Base-by-base conservation (phyloP, 1,284 basidiomycete species). In the Phellopilus nigrolimitatus region DNA sequence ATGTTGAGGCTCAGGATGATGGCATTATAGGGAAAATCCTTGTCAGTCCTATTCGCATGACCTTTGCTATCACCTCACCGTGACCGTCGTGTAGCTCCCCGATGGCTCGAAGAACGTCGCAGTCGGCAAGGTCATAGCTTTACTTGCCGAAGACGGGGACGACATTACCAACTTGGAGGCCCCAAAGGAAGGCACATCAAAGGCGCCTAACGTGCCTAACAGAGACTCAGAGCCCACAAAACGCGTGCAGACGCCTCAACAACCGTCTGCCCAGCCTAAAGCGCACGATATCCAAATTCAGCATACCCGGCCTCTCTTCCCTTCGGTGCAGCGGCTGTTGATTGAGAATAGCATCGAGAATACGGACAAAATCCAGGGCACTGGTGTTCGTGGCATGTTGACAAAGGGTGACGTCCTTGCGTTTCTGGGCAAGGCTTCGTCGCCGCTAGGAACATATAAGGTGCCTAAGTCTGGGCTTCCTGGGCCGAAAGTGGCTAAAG, bases 1-100 rank as follows among this genome's bases (percentile, higher is more conserved):
- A 99, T 64, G 95, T 99, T n/a, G 95, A 99, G 71, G 94, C 95
- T 4, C 93, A 93, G 67, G 95, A 98, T 37, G 95, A 98, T 61
- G 95, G 95, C 58, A 70, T 97, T 12, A 69, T 99, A 64, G 95
- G 89, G 39, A 97, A 94, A 74, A 97, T 97, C 58, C 56, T 98
- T 57, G 91, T 93, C 59, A 55, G 82, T 17, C 68, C 3, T 17
- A 22, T 15, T 25, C 49, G 3, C 21, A 33, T 30, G 19, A 36
- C 40, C 27, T 55, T 27, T 22, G 43, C 4, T 28, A 24, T 46
- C 24, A 33, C 24, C 24, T 46, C 19, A n/a, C 21, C 42, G 34
- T 25, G 39, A 44, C 1, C 3, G n/a, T 47, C 31, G 31, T 45
- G 12, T 62, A 95, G 93, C 70, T 80, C 47, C 75, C 73, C 42